Percentiles rank a stretch among this genome's conserved stretches.
Evolutionary conservation across 2,329 filamentous ascomycete genomes (phyloP).

Genomic region (Colletotrichum kahawae): DNA sequence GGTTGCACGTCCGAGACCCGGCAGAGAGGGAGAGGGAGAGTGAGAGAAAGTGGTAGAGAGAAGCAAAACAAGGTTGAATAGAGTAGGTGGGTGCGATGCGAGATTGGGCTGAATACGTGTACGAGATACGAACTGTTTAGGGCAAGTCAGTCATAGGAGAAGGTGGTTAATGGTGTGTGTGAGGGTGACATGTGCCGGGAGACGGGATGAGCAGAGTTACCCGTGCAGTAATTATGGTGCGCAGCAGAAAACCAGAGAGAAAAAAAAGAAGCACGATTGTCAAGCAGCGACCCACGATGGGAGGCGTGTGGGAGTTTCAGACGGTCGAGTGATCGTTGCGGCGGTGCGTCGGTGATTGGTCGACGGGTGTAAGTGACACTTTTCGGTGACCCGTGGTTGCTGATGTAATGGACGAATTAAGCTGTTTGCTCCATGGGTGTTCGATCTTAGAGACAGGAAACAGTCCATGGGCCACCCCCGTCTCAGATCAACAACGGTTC

Average conservation of each 20-base stretch:
- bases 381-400: not conserved
- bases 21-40: not conserved
- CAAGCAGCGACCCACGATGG: not conserved
- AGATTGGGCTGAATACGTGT: not conserved
- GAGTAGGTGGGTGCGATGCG: not conserved
- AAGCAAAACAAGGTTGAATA: not conserved
- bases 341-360: not conserved
- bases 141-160: not conserved
- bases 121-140: not conserved
- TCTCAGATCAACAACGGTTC: not conserved
- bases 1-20: not conserved
- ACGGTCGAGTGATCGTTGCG: conserved; percentile 5
- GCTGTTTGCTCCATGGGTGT: not conserved
- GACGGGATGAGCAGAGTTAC: not conserved
- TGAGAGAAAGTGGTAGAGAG: not conserved
- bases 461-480: not conserved
- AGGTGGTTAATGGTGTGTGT: not conserved
- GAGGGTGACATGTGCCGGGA: not conserved
- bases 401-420: not conserved
- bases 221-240: not conserved
- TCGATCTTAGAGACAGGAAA: not conserved
- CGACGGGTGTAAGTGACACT: not conserved
- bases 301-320: conserved; percentile 10
- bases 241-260: not conserved
- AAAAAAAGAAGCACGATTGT: not conserved